phyloP scores from a whole-genome alignment of 2,329 filamentous ascomycete species.

The Stagonosporopsis chrysanthemi region DNA sequence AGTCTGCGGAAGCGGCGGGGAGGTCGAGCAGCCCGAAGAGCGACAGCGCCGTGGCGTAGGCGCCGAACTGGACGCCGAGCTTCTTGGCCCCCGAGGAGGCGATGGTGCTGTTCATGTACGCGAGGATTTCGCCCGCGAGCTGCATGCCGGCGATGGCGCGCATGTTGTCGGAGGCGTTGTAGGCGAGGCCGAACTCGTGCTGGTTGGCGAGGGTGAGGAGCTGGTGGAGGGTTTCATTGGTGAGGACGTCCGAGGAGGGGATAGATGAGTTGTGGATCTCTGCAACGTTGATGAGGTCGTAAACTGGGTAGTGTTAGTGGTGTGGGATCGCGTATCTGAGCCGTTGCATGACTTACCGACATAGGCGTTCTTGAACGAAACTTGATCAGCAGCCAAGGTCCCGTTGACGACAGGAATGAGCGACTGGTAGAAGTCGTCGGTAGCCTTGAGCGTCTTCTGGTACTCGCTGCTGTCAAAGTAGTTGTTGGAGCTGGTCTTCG shows the following conservation, averaged over 20 bases:
- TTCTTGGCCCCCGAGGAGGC: constrained; percentile 48
- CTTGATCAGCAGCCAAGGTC: constrained; percentile 58
- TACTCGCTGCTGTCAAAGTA: constrained; percentile 64
- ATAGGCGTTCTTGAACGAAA: constrained; percentile 70
- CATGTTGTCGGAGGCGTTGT: constrained; percentile 66
- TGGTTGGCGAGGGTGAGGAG: constrained; percentile 76
- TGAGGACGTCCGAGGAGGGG: constrained; percentile 61
- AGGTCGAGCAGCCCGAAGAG: constrained; percentile 68
- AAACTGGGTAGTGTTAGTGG: constrained; percentile 51
- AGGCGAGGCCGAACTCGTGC: constrained; percentile 84
- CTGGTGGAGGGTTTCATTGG: constrained; percentile 68
- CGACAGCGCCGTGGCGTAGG: constrained; percentile 67
- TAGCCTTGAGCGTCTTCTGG: constrained; percentile 55
- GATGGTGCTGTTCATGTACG: constrained; percentile 56
- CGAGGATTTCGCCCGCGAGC: constrained; percentile 56
- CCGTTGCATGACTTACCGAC: constrained; percentile 56
- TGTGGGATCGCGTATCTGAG: neutral
- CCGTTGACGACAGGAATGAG: constrained; percentile 61
- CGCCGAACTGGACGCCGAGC: constrained; percentile 65
- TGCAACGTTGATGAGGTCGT: constrained; percentile 69
- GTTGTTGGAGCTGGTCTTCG: constrained; percentile 64
- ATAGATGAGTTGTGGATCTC: constrained; percentile 70
- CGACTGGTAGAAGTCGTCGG: constrained; percentile 61
- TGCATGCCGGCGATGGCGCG: constrained; percentile 58
- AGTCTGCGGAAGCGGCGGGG: constrained; percentile 62